Evolutionary conservation across 345 rosid genomes (phyloP).

Genomic region (Balakata baccata): DNA sequence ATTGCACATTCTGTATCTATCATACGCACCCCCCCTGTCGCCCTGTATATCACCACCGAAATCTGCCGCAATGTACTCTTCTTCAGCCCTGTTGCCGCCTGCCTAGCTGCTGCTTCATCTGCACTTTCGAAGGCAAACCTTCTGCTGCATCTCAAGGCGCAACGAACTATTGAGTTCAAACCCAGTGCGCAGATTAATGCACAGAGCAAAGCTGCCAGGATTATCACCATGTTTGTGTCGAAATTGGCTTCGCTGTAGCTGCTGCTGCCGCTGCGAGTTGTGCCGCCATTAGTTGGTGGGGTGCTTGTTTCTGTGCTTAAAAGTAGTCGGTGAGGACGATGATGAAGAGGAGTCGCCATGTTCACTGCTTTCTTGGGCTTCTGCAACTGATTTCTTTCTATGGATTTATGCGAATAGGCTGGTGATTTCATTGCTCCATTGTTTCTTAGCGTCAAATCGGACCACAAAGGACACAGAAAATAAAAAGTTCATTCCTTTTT

Average conservation of each 20-base stretch:
- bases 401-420: conserved; percentile 18
- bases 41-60: conserved; percentile 24
- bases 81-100: conserved; percentile 23
- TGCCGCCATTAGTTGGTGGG: conserved; percentile 27
- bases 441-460: conserved; percentile 31
- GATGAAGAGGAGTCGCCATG: conserved; percentile 22
- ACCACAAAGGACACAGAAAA: conserved; percentile 42
- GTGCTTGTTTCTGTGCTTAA: conserved; percentile 28
- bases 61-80: conserved; percentile 24
- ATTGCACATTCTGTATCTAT: conserved; percentile 27
- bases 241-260: conserved; percentile 40
- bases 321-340: conserved; percentile 44
- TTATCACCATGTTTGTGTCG: conserved; percentile 30
- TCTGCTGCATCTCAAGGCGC: conserved; percentile 27
- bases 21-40: background rate
- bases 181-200: conserved; percentile 29
- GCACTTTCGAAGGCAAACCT: conserved; percentile 21
- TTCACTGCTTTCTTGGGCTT: too few relatives aligned
- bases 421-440: conserved; percentile 13
- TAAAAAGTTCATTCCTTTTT: conserved; percentile 31
- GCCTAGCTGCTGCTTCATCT: conserved; percentile 12
- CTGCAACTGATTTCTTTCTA: background rate
- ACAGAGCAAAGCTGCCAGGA: conserved; percentile 29
- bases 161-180: conserved; percentile 24
- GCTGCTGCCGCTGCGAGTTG: background rate